Evolutionary conservation across 177 flowering plant species (phyloP).

Genomic region (Vitis hybrid): DNA sequence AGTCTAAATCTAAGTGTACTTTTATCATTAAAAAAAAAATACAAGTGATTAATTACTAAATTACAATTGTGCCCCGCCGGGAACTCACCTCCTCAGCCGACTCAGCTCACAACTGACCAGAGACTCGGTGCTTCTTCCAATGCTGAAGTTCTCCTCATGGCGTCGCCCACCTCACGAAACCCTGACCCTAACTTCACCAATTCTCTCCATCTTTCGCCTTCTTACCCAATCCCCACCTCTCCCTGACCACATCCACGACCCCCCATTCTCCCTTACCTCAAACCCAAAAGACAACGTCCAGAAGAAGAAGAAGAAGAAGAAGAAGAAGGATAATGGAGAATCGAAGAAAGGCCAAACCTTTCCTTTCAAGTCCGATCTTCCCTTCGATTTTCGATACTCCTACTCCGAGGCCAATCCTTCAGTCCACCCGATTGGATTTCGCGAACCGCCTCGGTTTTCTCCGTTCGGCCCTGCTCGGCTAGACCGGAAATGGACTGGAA

Average conservation of each 20-base stretch:
- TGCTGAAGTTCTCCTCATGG: slow-evolving; percentile 36
- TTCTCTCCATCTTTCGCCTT: slow-evolving; percentile 6
- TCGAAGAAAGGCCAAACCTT: slow-evolving; percentile 9
- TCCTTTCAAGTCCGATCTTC: slow-evolving; percentile 57
- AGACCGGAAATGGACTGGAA: slow-evolving; percentile 90
- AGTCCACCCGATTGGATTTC: slow-evolving; percentile 70
- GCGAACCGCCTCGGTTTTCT: slow-evolving; percentile 82
- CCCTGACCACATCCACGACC: slow-evolving; percentile 39
- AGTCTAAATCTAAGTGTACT: too few relatives aligned
- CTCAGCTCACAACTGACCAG: neutral
- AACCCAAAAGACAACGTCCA: slow-evolving; percentile 14
- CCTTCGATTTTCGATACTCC: slow-evolving; percentile 85
- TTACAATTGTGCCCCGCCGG: too few relatives aligned
- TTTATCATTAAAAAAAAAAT: too few relatives aligned
- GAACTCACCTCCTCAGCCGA: neutral
- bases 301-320: slow-evolving; percentile 12
- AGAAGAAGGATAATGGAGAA: slow-evolving; percentile 4
- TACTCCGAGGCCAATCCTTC: slow-evolving; percentile 72
- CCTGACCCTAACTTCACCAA: slow-evolving; percentile 9
- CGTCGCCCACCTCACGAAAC: slow-evolving; percentile 20
- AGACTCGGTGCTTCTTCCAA: neutral
- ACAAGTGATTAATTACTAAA: too few relatives aligned
- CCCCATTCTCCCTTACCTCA: slow-evolving; percentile 51
- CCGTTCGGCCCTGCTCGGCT: slow-evolving; percentile 91
- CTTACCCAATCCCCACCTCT: slow-evolving; percentile 16